These are phyloP conservation scores for Leavenworthia alabamica DNA, from an alignment of 345 rosid genomes.

Conservation along the genomic window DNA sequence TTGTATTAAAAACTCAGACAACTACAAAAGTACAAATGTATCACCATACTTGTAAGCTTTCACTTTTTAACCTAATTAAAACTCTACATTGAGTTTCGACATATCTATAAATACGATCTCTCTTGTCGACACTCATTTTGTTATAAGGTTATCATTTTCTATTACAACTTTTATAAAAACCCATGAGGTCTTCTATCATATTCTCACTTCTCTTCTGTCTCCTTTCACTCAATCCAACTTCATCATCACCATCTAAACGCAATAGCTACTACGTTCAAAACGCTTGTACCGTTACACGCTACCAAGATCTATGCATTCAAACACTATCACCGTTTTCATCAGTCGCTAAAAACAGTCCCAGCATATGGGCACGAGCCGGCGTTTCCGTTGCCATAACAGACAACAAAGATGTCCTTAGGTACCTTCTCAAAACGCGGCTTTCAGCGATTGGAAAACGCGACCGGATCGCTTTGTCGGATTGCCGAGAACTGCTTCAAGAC, in stretches of 20 bases:
- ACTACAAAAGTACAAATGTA: conserved; percentile 16
- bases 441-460: conserved; percentile 38
- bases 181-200: conserved; percentile 16
- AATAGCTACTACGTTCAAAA: conserved; percentile 43
- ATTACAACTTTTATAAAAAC: background rate
- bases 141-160: background rate
- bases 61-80: conserved; percentile 5
- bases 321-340: conserved; percentile 59
- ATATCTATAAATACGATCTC: conserved; percentile 18
- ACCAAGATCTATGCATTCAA: conserved; percentile 50
- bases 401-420: conserved; percentile 46
- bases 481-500: conserved; percentile 51
- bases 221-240: conserved; percentile 13
- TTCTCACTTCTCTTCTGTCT: conserved; percentile 27
- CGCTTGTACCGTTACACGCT: conserved; percentile 72
- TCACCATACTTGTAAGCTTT: conserved; percentile 10
- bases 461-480: conserved; percentile 53
- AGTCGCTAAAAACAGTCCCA: conserved; percentile 51
- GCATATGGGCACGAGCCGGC: conserved; percentile 80
- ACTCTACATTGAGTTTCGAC: background rate
- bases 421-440: conserved; percentile 19
- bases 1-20: conserved; percentile 20
- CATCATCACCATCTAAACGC: conserved; percentile 6
- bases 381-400: conserved; percentile 64
- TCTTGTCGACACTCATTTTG: background rate